Evolutionary conservation across 441 rosid species (phyloP), one percentile per base, ranked within the genome.

Genomic region (Corymbia calophylla): DNA sequence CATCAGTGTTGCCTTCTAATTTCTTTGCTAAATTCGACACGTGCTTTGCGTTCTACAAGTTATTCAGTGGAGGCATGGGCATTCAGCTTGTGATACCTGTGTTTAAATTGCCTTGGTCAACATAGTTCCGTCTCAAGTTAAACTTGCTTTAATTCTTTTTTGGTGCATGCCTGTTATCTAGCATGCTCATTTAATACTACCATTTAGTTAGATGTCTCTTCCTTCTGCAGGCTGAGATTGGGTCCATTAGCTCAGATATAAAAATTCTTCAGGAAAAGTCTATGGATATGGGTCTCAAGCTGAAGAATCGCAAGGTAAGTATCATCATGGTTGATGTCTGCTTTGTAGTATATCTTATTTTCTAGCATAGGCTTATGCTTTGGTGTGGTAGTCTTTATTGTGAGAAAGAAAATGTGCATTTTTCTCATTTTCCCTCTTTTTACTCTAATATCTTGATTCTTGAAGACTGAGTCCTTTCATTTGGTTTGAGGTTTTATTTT

Each of bases 231-330:
- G 95, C 91, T 91, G 99, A 97, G 94, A 98, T 97, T 92, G 99
- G 99, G 91, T 97, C 99, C 89, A 98, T 98, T 91, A 97, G 99
- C 93, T 97, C 99, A 60, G 99, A 98, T 95, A 98, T 98, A 60
- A 98, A 97, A 92, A 93, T 98, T 93, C 99, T 98, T 88, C 99
- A 97, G 92, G 99, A 98, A 93, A 97, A 97, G 92, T 98, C 99
- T 60, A 98, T 97, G 99, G 99, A 98, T 94, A 98, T 98, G 99
- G 99, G 99, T 90, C 95, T 98, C 92, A 97, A 95, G 95, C 92
- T 98, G 92, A 98, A 96, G 94, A 98, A 98, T 91, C 99, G 99
- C 93, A 98, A 98, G 98, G 99, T 98, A 94, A 90, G 73, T 53
- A 89, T 80, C 88, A 84, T 82, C 51, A 66, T 16, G 39, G 77